Percentiles rank a stretch among this genome's conserved stretches.
Evolutionary conservation across 257 asterid species (phyloP).

Genomic region (Handroanthus guayacan): DNA sequence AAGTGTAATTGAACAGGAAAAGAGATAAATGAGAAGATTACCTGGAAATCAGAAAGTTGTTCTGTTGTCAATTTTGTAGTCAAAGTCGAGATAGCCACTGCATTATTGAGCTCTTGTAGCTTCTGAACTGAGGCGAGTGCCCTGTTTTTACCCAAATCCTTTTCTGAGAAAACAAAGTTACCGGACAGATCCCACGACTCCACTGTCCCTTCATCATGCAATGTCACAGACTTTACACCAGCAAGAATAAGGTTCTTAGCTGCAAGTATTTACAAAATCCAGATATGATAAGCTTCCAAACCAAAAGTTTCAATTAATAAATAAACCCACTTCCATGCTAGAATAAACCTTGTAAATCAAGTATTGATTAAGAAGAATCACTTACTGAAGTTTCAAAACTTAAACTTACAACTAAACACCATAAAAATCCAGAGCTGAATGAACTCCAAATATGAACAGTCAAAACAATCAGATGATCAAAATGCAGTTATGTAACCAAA

Average conservation of each 20-base stretch:
- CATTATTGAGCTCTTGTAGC: conserved; percentile 92
- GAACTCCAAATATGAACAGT: not conserved
- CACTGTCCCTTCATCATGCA: conserved; percentile 86
- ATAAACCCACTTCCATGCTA: not conserved
- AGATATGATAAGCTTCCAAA: conserved; percentile 20
- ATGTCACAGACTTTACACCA: conserved; percentile 92
- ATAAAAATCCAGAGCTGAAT: not conserved
- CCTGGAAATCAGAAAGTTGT: conserved; percentile 82
- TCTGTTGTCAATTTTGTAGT: conserved; percentile 73
- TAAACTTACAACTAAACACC: conserved; percentile 19
- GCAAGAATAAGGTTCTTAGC: conserved; percentile 95
- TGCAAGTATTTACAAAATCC: conserved; percentile 51
- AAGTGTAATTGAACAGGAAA: not conserved
- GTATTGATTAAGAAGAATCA: conserved; percentile 19
- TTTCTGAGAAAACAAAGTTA: conserved; percentile 83
- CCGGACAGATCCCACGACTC: conserved; percentile 92
- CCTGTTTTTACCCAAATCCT: conserved; percentile 89
- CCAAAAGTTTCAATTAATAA: conserved; percentile 13
- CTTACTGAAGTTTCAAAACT: not conserved
- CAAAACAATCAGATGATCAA: not conserved
- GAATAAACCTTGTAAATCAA: not conserved
- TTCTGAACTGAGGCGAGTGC: conserved; percentile 87
- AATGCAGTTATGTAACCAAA: not conserved
- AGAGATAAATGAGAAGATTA: conserved; percentile 32
- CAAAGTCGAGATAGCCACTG: conserved; percentile 72